These are phyloP conservation scores for Xylaria sp. DNA, from an alignment of 2,329 filamentous ascomycete genomes.

Conservation along the genomic window DNA sequence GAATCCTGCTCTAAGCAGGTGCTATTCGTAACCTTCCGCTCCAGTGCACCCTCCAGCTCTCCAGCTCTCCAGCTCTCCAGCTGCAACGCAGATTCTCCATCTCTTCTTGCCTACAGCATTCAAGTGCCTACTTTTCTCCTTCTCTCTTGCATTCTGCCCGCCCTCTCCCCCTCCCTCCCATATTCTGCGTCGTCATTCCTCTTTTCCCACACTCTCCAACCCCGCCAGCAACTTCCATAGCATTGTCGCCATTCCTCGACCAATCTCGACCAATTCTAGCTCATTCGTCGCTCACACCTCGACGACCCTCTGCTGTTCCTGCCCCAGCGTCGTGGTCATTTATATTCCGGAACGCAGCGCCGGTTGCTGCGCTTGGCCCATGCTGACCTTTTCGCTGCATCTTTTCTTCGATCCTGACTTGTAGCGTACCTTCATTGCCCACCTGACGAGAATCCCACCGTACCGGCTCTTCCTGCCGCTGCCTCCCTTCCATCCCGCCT, in stretches of 20 bases:
- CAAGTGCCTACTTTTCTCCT: not conserved
- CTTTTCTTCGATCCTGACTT: not conserved
- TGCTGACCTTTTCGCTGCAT: not conserved
- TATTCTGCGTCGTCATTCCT: not conserved
- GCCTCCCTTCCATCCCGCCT: not conserved
- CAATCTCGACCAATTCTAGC: not conserved
- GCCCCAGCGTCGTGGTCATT: not conserved
- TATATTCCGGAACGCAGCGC: conserved; percentile 3
- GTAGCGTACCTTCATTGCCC: not conserved
- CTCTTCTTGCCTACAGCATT: not conserved
- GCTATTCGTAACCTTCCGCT: too few relatives aligned
- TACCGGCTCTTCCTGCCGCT: not conserved
- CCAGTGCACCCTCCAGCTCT: not conserved
- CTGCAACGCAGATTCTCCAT: not conserved
- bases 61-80: not conserved
- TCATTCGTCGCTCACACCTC: not conserved
- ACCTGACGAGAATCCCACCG: not conserved
- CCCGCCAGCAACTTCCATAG: not conserved
- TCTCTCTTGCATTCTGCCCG: not conserved
- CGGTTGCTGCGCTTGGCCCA: not conserved
- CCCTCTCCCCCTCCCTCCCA: not conserved
- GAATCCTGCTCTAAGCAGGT: too few relatives aligned
- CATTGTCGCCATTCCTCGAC: not conserved
- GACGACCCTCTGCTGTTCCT: not conserved
- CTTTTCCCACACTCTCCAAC: not conserved